Evolutionary conservation across 2,329 filamentous ascomycete genomes (phyloP), one percentile per base, ranked within the genome.

Genomic region (Trichoderma gracile): DNA sequence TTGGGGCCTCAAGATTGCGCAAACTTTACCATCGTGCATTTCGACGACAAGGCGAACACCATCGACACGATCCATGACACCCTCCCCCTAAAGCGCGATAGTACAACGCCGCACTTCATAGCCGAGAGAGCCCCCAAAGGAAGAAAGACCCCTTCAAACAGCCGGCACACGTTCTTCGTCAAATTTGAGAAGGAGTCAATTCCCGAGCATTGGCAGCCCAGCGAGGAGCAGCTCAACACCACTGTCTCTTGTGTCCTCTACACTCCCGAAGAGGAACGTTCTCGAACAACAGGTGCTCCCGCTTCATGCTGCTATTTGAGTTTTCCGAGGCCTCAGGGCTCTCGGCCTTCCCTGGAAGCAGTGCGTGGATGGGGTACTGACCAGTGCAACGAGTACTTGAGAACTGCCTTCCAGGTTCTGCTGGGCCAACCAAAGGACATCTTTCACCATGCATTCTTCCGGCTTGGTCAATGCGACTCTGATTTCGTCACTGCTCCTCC

Each of bases 81-180:
- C 12, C 30, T 66, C 12, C 64, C 64, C 7, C 33, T 65, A 15
- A 25, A 15, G 9, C 12, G n/a, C 8, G 7, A 23, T 12, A 58
- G 58, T 1, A 19, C n/a, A 14, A 45, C 57, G 7, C 50, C 63
- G 40, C 15, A 46, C 1, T 58, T 63, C 14, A 54, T 65, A 17
- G 5, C 38, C 4, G n/a, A 63, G 38, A 21, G 10, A 14, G 17
- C 21, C 30, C 5, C 38, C 6, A 33, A 21, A 25, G 23, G 14
- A 14, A n/a, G 19, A 21, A 4, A 2, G 14, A 33, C 19, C 2
- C 27, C n/a, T 19, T 17, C 14, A n/a, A 27, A 15, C 5, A 6
- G 21, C 66, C 69, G 12, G 66, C 57, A 25, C 68, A 71, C 40
- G 73, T 76, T 72, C 40, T 76, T 76, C 42, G 65, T 71, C 42